A percentile compares a stretch with the other conserved stretches of the same genome.
Evolutionary conservation across 306 rosid species (phyloP).

Genomic region (Corylus heterophylla): DNA sequence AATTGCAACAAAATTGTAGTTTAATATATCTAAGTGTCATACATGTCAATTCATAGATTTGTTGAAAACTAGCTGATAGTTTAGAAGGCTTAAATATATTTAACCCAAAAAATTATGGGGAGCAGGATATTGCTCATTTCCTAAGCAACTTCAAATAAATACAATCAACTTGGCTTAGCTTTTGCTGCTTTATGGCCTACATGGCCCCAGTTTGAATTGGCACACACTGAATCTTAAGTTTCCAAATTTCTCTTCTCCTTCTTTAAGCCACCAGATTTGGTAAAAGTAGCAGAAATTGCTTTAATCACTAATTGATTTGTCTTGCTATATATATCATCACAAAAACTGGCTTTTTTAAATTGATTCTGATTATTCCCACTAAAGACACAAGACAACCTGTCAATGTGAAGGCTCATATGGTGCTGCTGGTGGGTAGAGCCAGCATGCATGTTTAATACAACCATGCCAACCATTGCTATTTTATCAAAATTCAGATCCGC

Average conservation of each 20-base stretch:
- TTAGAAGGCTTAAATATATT: too few species aligned
- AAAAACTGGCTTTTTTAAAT: background rate
- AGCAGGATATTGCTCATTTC: slow-evolving; percentile 17
- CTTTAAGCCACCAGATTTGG: background rate
- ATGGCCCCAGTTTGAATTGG: background rate
- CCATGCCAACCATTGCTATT: background rate
- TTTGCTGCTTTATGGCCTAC: background rate
- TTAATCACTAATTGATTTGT: background rate
- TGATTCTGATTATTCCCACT: background rate
- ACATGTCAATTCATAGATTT: too few species aligned
- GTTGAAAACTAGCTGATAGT: too few species aligned
- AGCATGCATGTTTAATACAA: too few species aligned
- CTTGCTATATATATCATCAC: too few species aligned
- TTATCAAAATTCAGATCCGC: background rate
- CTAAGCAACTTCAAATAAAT: slow-evolving; percentile 35
- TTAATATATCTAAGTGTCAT: too few species aligned
- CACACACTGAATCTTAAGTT: background rate
- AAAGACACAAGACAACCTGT: background rate
- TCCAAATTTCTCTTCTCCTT: background rate
- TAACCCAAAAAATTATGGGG: too few species aligned
- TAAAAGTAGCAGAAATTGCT: background rate
- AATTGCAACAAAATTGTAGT: too few species aligned
- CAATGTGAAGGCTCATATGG: background rate
- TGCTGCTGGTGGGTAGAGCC: background rate
- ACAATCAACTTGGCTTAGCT: background rate